phyloP scores from a whole-genome alignment of 345 rosid genomes.

The Bretschneidera sinensis region DNA sequence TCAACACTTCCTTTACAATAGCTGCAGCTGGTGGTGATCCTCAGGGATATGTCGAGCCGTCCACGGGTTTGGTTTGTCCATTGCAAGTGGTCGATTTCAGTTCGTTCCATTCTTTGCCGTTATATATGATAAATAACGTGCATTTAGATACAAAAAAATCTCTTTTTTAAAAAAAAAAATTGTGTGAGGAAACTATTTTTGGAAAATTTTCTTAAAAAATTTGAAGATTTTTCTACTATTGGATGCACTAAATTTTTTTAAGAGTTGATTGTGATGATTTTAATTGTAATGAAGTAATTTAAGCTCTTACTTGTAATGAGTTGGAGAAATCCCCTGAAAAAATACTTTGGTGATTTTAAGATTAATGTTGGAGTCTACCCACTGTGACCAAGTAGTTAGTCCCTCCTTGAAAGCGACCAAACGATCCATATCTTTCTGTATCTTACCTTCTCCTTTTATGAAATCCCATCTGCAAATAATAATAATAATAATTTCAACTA shows the following conservation, averaged over 20 bases:
- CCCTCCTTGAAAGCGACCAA: conserved; percentile 44
- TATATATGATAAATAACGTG: not conserved
- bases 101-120: conserved; percentile 41
- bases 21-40: conserved; percentile 6
- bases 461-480: conserved; percentile 55
- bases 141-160: too few relatives aligned
- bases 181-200: too few relatives aligned
- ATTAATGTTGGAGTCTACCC: conserved; percentile 53
- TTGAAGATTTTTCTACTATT: too few relatives aligned
- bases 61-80: conserved; percentile 51
- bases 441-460: conserved; percentile 30
- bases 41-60: conserved; percentile 34
- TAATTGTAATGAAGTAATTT: not conserved
- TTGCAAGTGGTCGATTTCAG: conserved; percentile 28
- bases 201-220: too few relatives aligned
- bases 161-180: too few relatives aligned
- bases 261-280: too few relatives aligned
- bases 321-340: conserved; percentile 55
- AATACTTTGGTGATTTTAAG: conserved; percentile 38
- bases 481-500: too few relatives aligned
- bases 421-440: conserved; percentile 55
- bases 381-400: conserved; percentile 48
- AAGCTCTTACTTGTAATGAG: conserved; percentile 42
- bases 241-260: too few relatives aligned
- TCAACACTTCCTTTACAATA: conserved; percentile 34